Evolutionary conservation across 306 rosid genomes (phyloP).

Genomic region (Citrullus colocynthis): DNA sequence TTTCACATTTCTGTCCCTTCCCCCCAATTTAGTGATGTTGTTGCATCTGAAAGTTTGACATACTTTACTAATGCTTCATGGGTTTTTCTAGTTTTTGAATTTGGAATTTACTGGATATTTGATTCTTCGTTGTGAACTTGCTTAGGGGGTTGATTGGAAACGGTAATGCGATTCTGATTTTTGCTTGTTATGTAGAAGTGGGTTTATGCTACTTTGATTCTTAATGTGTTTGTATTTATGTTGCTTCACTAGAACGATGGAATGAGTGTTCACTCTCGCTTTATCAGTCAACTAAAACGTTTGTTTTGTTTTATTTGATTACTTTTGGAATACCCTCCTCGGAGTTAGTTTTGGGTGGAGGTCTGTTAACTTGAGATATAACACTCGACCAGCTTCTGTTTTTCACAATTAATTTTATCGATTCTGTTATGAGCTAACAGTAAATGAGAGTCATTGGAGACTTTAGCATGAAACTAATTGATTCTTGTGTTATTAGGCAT

Average conservation of each 20-base stretch:
- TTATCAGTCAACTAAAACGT: background rate
- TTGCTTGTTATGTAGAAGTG: background rate
- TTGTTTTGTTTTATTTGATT: background rate
- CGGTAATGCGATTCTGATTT: background rate
- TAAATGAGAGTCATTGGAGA: background rate
- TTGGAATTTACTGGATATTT: background rate
- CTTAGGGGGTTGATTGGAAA: background rate
- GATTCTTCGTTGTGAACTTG: background rate
- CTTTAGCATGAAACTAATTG: background rate
- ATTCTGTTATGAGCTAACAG: background rate
- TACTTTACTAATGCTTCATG: background rate
- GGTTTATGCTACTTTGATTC: background rate
- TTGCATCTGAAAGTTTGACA: background rate
- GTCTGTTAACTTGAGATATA: background rate
- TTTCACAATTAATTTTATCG: background rate
- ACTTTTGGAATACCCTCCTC: background rate
- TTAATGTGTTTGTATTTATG: background rate
- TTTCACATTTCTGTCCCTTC: background rate
- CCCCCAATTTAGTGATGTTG: background rate
- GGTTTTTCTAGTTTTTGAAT: background rate
- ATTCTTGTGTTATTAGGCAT: constrained; percentile 2
- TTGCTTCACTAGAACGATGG: background rate
- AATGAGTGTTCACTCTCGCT: background rate
- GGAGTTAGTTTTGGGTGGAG: background rate
- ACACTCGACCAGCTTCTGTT: background rate